These are phyloP conservation scores for Teratosphaeriaceae sp. DNA, from an alignment of 2,329 filamentous ascomycete genomes.

Conservation along the genomic window DNA sequence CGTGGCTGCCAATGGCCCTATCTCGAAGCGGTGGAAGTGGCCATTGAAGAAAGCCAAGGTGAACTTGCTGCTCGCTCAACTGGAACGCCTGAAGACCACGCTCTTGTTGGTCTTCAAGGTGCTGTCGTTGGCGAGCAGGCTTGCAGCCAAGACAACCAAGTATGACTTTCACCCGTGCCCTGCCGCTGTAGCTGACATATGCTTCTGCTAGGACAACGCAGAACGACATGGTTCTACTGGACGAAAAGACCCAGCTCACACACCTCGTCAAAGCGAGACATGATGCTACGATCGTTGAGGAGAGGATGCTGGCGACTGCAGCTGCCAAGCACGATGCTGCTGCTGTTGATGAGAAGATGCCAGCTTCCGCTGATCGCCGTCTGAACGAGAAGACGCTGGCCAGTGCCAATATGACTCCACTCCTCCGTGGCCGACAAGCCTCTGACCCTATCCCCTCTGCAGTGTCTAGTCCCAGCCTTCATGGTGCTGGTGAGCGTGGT, in stretches of 20 bases:
- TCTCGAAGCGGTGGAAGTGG: neutral
- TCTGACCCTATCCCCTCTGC: too few species aligned
- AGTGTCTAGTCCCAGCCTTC: too few species aligned
- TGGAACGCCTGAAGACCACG: conserved; percentile 5
- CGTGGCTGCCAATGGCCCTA: neutral
- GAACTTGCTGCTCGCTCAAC: neutral
- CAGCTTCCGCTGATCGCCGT: too few species aligned
- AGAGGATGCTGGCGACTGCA: too few species aligned
- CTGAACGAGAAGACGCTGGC: too few species aligned
- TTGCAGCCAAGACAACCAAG: neutral
- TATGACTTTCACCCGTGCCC: too few species aligned
- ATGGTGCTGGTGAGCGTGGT: too few species aligned
- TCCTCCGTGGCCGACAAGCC: too few species aligned
- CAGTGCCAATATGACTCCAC: too few species aligned
- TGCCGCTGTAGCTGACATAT: too few species aligned
- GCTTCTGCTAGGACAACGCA: neutral
- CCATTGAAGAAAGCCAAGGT: conserved; percentile 2
- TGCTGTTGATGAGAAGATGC: neutral
- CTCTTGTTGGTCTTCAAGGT: conserved; percentile 2
- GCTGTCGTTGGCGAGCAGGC: neutral
- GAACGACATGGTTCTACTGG: neutral
- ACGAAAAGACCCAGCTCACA: conserved; percentile 1
- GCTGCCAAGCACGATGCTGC: neutral
- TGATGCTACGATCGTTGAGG: neutral
- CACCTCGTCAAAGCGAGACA: conserved; percentile 2